phyloP scores from a whole-genome alignment of 2,329 filamentous ascomycete species.

The Ceratocystis alfenasii region DNA sequence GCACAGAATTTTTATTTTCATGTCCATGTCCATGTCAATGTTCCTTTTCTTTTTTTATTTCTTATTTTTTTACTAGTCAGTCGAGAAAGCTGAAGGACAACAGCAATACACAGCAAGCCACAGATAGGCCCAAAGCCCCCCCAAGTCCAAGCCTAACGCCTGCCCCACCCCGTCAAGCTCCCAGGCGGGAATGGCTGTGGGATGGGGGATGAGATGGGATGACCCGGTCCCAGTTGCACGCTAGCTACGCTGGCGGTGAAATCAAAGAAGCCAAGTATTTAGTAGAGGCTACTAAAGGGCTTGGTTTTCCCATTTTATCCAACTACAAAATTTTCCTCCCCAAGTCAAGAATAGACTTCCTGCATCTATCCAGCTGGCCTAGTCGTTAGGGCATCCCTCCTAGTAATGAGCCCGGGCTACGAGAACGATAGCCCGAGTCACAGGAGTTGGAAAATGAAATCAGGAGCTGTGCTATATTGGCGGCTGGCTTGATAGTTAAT shows the following conservation, averaged over 20 bases:
- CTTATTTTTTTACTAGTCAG: neutral
- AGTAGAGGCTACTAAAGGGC: neutral
- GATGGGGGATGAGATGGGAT: constrained; percentile 5
- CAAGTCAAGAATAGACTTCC: neutral
- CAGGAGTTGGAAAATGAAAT: constrained; percentile 4
- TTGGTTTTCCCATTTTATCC: neutral
- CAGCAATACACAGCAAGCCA: too few species aligned
- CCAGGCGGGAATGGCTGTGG: too few species aligned
- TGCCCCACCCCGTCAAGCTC: too few species aligned
- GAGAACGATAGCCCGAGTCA: neutral
- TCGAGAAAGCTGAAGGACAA: neutral
- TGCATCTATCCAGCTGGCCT: neutral
- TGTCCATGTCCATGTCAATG: too few species aligned
- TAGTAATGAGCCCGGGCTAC: neutral
- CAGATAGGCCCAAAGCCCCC: too few species aligned
- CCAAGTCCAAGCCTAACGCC: too few species aligned
- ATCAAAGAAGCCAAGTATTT: constrained; percentile 2
- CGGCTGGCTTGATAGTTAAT: neutral
- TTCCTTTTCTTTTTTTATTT: too few species aligned
- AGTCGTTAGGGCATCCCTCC: neutral
- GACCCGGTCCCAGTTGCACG: constrained; percentile 3
- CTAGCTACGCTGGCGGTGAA: constrained; percentile 14
- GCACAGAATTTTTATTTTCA: too few species aligned
- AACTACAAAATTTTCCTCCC: neutral
- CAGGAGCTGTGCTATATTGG: constrained; percentile 9